Conservation (phyloP, 1,284 basidiomycete genomes). For the Calocybe gambosa region DNA sequence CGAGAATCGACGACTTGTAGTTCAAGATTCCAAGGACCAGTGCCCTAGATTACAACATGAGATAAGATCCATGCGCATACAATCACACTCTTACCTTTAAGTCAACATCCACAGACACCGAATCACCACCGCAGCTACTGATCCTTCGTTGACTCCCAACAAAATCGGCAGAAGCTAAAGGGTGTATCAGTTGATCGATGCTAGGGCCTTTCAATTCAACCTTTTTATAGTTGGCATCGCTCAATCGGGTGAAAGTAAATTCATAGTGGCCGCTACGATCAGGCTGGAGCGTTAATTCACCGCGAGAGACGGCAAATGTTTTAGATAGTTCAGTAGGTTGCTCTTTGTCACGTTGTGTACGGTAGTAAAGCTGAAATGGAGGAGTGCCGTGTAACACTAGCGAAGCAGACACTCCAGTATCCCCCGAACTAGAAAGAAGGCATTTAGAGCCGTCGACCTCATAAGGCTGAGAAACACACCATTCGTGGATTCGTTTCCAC, state of each 20-base stretch:
- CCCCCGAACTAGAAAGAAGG: conserved; percentile 68
- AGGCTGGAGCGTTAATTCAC: conserved; percentile 83
- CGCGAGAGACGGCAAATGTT: conserved; percentile 67
- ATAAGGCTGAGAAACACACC: conserved; percentile 36
- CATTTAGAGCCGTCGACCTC: conserved; percentile 5
- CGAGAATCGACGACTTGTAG: conserved; percentile 70
- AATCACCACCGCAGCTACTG: conserved; percentile 70
- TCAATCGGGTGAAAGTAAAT: conserved; percentile 77
- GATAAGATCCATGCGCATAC: neutral
- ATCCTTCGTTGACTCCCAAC: conserved; percentile 43
- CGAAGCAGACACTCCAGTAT: conserved; percentile 86
- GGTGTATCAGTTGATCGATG: conserved; percentile 85
- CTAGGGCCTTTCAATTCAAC: conserved; percentile 66
- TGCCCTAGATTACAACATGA: conserved; percentile 50
- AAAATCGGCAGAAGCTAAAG: conserved; percentile 77
- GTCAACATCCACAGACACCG: conserved; percentile 71
- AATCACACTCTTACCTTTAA: conserved; percentile 50
- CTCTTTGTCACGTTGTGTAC: conserved; percentile 67
- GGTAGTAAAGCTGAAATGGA: conserved; percentile 84
- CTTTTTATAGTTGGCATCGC: conserved; percentile 81
- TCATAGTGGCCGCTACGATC: conserved; percentile 86
- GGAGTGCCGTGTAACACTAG: conserved; percentile 86
- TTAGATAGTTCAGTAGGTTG: conserved; percentile 50
- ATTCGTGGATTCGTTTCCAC: conserved; percentile 90
- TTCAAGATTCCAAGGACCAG: conserved; percentile 83